Conservation (phyloP, 495 filamentous ascomycete genomes). For the Penicillium riverlandense region DNA sequence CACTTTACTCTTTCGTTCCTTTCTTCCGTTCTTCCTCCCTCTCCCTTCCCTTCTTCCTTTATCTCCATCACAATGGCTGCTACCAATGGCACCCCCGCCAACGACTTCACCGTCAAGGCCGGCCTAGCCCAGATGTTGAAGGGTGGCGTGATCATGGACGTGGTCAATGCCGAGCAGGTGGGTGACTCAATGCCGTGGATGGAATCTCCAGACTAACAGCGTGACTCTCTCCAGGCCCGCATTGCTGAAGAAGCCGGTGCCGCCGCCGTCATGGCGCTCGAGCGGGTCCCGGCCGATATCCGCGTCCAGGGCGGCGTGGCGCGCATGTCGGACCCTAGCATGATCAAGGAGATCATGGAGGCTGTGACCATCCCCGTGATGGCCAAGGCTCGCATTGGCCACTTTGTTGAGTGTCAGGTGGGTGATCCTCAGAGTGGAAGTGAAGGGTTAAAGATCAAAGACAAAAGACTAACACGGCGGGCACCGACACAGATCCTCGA, state of each 20-base stretch:
- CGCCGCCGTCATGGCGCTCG: slow-evolving; percentile 94
- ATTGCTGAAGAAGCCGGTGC: slow-evolving; percentile 98
- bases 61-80: slow-evolving; percentile 27
- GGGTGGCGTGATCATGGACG: slow-evolving; percentile 99
- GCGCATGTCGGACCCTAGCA: slow-evolving; percentile 90
- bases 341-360: slow-evolving; percentile 95
- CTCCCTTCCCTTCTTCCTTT: slow-evolving; percentile 2
- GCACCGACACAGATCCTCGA: slow-evolving; percentile 66
- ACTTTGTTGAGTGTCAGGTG: slow-evolving; percentile 94
- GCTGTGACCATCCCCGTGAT: slow-evolving; percentile 99
- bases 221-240: slow-evolving; percentile 47
- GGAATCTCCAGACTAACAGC: neutral
- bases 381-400: slow-evolving; percentile 97
- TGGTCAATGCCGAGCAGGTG: slow-evolving; percentile 87
- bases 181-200: neutral
- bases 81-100: slow-evolving; percentile 25
- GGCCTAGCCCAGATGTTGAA: slow-evolving; percentile 96
- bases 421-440: neutral
- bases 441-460: neutral
- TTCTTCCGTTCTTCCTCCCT: slow-evolving; percentile 1
- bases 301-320: slow-evolving; percentile 86
- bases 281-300: slow-evolving; percentile 97
- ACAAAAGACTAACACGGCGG: neutral
- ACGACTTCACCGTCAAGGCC: slow-evolving; percentile 75
- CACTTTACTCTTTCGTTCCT: slow-evolving; percentile 1